These are phyloP conservation scores for Pulveroboletus sp. DNA, from an alignment of 768 basidiomycete genomes.

Conservation along the genomic window DNA sequence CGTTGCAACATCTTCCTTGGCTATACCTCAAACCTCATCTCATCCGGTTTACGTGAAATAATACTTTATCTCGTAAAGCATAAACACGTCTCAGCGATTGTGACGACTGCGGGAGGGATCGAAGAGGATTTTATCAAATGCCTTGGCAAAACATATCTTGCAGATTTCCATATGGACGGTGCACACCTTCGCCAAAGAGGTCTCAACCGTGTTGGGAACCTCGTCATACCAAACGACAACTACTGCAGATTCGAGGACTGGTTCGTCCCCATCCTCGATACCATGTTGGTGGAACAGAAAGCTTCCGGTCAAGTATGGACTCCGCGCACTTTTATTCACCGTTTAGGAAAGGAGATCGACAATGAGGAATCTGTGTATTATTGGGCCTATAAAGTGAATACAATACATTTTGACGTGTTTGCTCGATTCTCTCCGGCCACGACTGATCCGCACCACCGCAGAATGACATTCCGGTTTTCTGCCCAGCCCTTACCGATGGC, in stretches of 20 bases:
- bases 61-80: constrained; percentile 92
- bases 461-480: constrained; percentile 99
- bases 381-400: constrained; percentile 96
- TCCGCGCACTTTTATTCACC: constrained; percentile 88
- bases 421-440: constrained; percentile 10
- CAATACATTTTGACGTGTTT: constrained; percentile 15
- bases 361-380: constrained; percentile 98
- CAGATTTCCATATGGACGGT: constrained; percentile 90
- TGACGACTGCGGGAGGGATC: constrained; percentile 97
- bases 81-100: constrained; percentile 83
- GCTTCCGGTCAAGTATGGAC: constrained; percentile 73
- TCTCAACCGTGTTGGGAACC: constrained; percentile 97
- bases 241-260: constrained; percentile 99
- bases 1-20: constrained; percentile 92
- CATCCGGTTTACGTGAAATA: constrained; percentile 92
- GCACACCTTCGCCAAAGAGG: constrained; percentile 82
- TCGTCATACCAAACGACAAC: constrained; percentile 95
- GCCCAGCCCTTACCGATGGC: constrained; percentile 96
- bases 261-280: constrained; percentile 91
- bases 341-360: constrained; percentile 96
- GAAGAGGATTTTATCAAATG: constrained; percentile 99
- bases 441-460: constrained; percentile 38
- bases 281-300: constrained; percentile 88
- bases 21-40: constrained; percentile 98
- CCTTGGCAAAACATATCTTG: constrained; percentile 93